These are phyloP conservation scores for Haberlea rhodopensis DNA, from an alignment of 257 asterid species.

Conservation along the genomic window DNA sequence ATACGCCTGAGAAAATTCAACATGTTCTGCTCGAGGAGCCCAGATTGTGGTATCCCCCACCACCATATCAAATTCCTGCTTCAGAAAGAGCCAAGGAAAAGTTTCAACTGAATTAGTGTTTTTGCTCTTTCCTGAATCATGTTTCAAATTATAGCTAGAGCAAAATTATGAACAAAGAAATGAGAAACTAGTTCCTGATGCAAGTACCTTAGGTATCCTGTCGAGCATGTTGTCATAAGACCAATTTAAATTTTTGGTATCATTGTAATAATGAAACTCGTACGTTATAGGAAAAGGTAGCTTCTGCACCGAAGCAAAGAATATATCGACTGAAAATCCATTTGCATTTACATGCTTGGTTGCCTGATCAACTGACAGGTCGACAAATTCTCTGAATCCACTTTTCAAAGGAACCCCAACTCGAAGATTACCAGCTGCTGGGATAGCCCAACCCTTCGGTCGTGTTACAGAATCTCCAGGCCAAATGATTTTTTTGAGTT, in stretches of 20 bases:
- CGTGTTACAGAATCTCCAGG: slow-evolving; percentile 54
- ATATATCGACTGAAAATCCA: slow-evolving; percentile 62
- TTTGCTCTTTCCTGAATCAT: no score
- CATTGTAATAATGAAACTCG: slow-evolving; percentile 29
- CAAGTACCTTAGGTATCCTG: slow-evolving; percentile 37
- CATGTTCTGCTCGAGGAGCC: slow-evolving; percentile 42
- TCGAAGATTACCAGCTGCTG: slow-evolving; percentile 34
- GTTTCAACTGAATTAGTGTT: neutral
- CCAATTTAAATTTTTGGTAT: slow-evolving; percentile 17
- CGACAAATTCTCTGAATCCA: slow-evolving; percentile 54
- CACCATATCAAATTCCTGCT: slow-evolving; percentile 43
- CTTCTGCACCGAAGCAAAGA: slow-evolving; percentile 30
- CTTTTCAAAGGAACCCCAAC: slow-evolving; percentile 55
- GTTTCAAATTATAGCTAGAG: no score
- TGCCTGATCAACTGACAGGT: slow-evolving; percentile 22
- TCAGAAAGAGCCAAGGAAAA: neutral
- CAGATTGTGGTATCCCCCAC: slow-evolving; percentile 59
- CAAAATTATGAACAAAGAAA: no score
- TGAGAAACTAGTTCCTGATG: neutral
- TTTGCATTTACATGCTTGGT: slow-evolving; percentile 17
- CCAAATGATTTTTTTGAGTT: slow-evolving; percentile 49
- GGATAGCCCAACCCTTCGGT: slow-evolving; percentile 57
- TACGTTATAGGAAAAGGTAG: slow-evolving; percentile 35
- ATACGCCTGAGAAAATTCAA: slow-evolving; percentile 54
- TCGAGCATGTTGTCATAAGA: slow-evolving; percentile 38